Evolutionary conservation across 1,139 yeast species (phyloP).

Genomic region (Zygosaccharomyces sapae): DNA sequence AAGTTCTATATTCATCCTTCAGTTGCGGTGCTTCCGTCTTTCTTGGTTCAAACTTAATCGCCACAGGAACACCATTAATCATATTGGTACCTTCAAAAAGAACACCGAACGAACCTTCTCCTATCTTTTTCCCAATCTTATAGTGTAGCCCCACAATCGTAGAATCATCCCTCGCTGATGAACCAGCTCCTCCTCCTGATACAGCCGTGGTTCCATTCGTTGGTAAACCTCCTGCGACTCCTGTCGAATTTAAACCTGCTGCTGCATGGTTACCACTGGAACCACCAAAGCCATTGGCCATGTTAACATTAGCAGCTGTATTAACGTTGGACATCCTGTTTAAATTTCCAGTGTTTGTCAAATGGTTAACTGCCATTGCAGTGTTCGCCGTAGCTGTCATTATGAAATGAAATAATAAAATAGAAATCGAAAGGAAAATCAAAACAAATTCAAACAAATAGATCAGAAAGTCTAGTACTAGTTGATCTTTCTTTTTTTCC

Average conservation of each 20-base stretch:
- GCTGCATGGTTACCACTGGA: conserved; percentile 7
- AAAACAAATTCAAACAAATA: background rate
- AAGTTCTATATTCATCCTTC: conserved; percentile 72
- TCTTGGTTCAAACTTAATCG: conserved; percentile 75
- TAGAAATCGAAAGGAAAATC: background rate
- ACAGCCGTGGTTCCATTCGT: background rate
- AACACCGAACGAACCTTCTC: conserved; percentile 83
- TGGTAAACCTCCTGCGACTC: conserved; percentile 6
- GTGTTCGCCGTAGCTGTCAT: conserved; percentile 14
- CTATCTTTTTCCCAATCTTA: conserved; percentile 76
- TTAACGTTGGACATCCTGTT: conserved; percentile 13
- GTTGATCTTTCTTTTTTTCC: background rate
- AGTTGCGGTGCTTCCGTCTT: conserved; percentile 78
- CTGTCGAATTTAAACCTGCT: conserved; percentile 8
- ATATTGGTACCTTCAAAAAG: conserved; percentile 76
- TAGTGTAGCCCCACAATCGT: conserved; percentile 73
- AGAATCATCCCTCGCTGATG: conserved; percentile 29
- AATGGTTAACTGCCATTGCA: conserved; percentile 15
- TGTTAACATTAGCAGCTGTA: conserved; percentile 15
- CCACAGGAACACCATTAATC: conserved; percentile 70
- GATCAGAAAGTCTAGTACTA: background rate
- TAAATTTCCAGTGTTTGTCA: conserved; percentile 13
- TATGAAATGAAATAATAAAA: background rate
- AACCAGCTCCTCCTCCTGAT: conserved; percentile 6
- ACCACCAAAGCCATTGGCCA: conserved; percentile 15